phyloP scores from a whole-genome alignment of 176 grass and related monocot genomes.

The Bromus sterilis region DNA sequence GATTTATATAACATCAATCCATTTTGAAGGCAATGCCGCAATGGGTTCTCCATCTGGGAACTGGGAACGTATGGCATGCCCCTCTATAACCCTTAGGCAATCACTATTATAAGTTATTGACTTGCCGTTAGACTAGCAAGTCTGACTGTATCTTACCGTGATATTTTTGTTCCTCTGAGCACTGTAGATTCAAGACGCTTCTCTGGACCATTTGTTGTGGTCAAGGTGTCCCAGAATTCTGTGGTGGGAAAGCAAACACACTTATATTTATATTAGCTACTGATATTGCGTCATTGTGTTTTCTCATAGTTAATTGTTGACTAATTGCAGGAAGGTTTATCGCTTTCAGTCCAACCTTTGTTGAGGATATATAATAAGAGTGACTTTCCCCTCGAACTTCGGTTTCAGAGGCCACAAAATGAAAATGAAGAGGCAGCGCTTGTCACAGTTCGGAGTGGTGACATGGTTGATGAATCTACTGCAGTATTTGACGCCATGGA shows the following conservation, averaged over 20 bases:
- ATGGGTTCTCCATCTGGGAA: neutral
- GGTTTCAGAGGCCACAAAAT: conserved; percentile 57
- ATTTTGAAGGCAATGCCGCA: neutral
- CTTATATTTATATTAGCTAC: conserved; percentile 5
- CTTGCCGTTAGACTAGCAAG: neutral
- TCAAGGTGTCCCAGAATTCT: conserved; percentile 59
- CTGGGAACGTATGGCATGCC: neutral
- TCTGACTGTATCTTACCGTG: neutral
- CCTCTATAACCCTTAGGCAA: neutral
- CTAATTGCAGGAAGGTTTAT: conserved; percentile 68
- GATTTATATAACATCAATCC: neutral
- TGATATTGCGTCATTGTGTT: conserved; percentile 11
- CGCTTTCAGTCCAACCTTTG: conserved; percentile 69
- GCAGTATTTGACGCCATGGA: conserved; percentile 63
- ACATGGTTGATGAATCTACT: conserved; percentile 72
- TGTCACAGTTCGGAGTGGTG: conserved; percentile 61
- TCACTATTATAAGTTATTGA: neutral
- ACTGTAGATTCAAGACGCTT: conserved; percentile 56
- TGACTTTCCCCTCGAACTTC: conserved; percentile 61
- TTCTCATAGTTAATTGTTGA: conserved; percentile 21
- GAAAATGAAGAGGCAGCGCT: conserved; percentile 46
- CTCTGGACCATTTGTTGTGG: conserved; percentile 82
- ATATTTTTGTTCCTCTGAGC: neutral
- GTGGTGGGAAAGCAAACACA: conserved; percentile 42
- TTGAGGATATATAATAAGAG: conserved; percentile 76